Conservation (phyloP, 192 early-diverging fungal species). For the Coemansia sp. region DNA sequence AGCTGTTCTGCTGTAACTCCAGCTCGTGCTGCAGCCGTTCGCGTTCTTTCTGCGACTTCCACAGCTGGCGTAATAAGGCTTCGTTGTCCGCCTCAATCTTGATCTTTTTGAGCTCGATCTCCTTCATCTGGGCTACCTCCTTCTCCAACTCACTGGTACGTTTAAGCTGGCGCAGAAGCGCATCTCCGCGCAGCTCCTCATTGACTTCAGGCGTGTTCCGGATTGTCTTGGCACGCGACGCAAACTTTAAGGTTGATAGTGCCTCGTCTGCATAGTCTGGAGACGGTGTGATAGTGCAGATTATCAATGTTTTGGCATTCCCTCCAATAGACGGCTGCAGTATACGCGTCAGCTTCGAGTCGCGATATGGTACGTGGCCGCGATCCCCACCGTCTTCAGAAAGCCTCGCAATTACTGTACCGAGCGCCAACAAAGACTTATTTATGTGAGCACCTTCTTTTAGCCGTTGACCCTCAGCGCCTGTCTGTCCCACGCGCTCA, state of each 20-base stretch:
- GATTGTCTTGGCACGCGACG: constrained; percentile 87
- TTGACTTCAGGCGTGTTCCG: constrained; percentile 80
- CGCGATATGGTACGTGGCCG: constrained; percentile 94
- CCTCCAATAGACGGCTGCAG: constrained; percentile 90
- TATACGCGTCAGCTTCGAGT: constrained; percentile 94
- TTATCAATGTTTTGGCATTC: constrained; percentile 84
- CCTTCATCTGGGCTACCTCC: constrained; percentile 54
- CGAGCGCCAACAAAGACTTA: constrained; percentile 83
- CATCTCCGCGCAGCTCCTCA: constrained; percentile 57
- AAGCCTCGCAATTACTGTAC: constrained; percentile 89
- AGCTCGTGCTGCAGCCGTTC: constrained; percentile 48
- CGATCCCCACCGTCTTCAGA: constrained; percentile 61
- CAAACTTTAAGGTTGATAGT: constrained; percentile 93
- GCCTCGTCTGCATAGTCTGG: constrained; percentile 80
- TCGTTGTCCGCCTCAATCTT: constrained; percentile 54
- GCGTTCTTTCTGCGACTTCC: constrained; percentile 51
- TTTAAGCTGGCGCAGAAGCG: constrained; percentile 48
- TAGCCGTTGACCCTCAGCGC: constrained; percentile 77
- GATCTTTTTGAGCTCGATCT: constrained; percentile 51
- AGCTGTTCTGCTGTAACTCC: constrained; percentile 35
- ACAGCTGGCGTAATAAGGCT: constrained; percentile 45
- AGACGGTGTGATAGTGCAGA: constrained; percentile 89
- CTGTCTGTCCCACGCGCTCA: constrained; percentile 77
- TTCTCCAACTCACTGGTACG: constrained; percentile 51
- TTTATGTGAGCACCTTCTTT: constrained; percentile 98